phyloP scores from a whole-genome alignment of 768 basidiomycete species.

The Trametes punicea region DNA sequence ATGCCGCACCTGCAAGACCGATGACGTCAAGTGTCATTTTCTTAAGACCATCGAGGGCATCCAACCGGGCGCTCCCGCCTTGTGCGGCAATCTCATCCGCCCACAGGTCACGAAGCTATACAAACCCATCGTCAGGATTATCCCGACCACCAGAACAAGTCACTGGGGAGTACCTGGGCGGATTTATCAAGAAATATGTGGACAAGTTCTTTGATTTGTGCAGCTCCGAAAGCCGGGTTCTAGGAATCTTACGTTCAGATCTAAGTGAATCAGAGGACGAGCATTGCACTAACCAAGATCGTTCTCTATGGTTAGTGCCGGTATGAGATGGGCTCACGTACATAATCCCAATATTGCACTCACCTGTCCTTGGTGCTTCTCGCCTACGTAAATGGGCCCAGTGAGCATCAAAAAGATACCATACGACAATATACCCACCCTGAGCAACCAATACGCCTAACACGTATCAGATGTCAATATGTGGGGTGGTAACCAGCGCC shows the following conservation, averaged over 20 bases:
- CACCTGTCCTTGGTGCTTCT: neutral
- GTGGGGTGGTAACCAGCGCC: too few species aligned
- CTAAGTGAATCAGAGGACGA: neutral
- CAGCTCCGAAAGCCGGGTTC: conserved; percentile 31
- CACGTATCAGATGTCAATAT: neutral
- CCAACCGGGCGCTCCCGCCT: neutral
- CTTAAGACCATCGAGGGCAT: neutral
- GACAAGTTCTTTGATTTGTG: conserved; percentile 25
- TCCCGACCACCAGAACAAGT: neutral
- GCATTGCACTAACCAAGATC: neutral
- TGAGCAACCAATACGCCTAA: neutral
- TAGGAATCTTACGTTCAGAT: neutral
- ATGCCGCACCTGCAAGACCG: neutral
- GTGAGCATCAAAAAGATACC: neutral
- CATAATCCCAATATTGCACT: neutral
- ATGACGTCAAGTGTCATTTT: conserved; percentile 2
- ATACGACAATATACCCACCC: neutral
- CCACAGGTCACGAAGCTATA: neutral
- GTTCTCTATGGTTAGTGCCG: neutral
- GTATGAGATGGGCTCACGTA: neutral
- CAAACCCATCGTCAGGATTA: too few species aligned
- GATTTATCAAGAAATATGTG: conserved; percentile 24
- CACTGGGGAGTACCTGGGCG: conserved; percentile 14
- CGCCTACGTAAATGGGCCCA: neutral
- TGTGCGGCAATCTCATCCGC: neutral